Conservation (phyloP, 306 rosid species). For the Quercus agrifolia region DNA sequence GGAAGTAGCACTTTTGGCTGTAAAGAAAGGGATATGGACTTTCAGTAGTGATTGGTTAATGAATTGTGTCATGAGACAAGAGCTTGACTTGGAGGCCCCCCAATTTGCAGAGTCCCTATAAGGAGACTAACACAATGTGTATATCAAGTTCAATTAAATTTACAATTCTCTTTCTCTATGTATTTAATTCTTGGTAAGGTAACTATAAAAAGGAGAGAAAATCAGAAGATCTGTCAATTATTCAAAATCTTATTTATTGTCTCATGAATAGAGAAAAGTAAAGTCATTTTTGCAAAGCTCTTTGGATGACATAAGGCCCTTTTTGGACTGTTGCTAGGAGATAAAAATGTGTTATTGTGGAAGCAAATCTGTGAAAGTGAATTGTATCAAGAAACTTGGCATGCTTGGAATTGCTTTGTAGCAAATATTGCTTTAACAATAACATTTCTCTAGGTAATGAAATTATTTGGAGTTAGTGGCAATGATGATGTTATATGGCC, state of each 20-base stretch:
- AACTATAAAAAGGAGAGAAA: neutral
- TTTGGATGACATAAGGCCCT: neutral
- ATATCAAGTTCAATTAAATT: neutral
- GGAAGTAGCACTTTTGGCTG: constrained; percentile 68
- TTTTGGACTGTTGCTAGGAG: neutral
- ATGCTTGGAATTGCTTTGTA: too few species aligned
- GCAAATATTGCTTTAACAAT: too few species aligned
- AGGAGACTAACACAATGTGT: constrained; percentile 5
- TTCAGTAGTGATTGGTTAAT: constrained; percentile 83
- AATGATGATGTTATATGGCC: too few species aligned
- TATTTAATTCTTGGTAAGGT: neutral
- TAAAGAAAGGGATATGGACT: constrained; percentile 63
- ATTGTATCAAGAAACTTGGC: too few species aligned
- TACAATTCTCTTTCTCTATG: neutral
- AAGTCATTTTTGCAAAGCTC: neutral
- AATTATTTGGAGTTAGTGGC: too few species aligned
- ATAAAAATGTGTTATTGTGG: too few species aligned
- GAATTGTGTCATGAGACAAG: constrained; percentile 88
- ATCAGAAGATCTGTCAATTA: neutral
- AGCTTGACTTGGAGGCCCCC: constrained; percentile 74
- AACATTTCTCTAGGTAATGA: too few species aligned
- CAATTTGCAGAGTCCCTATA: constrained; percentile 74
- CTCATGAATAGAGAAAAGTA: neutral
- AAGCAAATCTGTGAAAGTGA: too few species aligned
- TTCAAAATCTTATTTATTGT: neutral